Base-by-base conservation (phyloP, 164 flowering plant genomes). In the Liriodendron chinense region DNA sequence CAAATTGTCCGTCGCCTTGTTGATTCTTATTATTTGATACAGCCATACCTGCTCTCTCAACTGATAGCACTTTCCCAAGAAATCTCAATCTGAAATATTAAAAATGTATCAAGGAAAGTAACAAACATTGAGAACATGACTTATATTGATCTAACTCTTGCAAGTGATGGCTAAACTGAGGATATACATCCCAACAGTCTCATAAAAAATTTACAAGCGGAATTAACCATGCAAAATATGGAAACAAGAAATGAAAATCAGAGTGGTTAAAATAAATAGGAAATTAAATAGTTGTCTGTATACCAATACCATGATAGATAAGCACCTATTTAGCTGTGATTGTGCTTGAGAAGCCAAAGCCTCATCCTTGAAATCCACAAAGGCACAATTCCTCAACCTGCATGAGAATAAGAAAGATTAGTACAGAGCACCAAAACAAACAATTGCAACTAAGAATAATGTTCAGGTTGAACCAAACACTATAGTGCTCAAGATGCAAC, bases 301-400 rank as follows among this genome's bases (percentile, higher is more conserved):
- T n/a, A n/a, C n/a, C n/a, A n/a, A n/a, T 47, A 53, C 8, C 22
- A 23, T 25, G 73, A 28, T 0, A 69, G 67, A 25, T 14, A 68
- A 9, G 61, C 83, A 90, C 98, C 96, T 94, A 83, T 92, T 89
- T 53, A 96, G 83, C 74, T 92, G 96, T 3, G 85, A 87, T 16
- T 85, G 96, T 12, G 97, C 99, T 78, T 92, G 95, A 73, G 83
- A 84, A 76, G 98, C 99, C 81, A 83, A 69, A 2, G 74, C 81
- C 80, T 89, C 91, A 81, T 78, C 87, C 78, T 83, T 83, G 79
- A 96, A 96, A 82, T 96, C 96, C 74, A 94, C 89, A 81, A 94
- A 96, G 7, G 92, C 98, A 84, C 94, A 90, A 77, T 91, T 96
- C 75, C 89, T 94, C 80, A 92, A 77, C 82, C 98, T 93, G 83